Base-by-base conservation (phyloP, 2,329 filamentous ascomycete genomes). In the Aspergillus ibericus region DNA sequence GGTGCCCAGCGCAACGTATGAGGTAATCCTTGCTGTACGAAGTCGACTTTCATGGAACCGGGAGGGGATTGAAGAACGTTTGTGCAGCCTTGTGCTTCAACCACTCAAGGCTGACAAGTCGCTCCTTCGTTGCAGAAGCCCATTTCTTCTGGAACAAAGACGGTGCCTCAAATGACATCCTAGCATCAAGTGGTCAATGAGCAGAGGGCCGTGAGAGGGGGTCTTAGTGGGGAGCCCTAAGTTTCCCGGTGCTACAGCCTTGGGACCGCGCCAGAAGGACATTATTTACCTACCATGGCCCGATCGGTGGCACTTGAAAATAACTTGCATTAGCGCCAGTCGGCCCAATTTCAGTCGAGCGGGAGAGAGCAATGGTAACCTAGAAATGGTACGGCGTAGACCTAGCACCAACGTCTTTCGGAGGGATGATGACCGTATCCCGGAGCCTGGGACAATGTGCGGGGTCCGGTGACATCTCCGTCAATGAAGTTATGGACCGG, bases 281-380 rank as follows among this genome's bases (percentile, higher is more conserved):
- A 51, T 55, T 58, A 32, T 32, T n/a, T 8, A 29, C 9, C 29
- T 32, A 48, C 55, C 40, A 55, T 58, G 54, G 49, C 52, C 52
- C 58, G 59, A 62, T 63, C 59, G 40, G 61, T 63, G 56, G 59
- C 54, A 44, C 56, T 59, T 51, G 65, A 70, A 68, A 72, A 70
- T 67, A 74, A 72, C 67, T 65, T 73, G 72, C 72, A 74, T 75
- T 74, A 75, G 72, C 69, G 71, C 58, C 61, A 62, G 64, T 65
- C 66, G 66, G 68, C 64, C 66, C 63, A 59, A 32, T 16, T 58
- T 25, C 49, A 54, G 48, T 53, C 44, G 32, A 54, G 29, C 22
- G 50, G 46, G 49, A 53, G 27, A 16, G 25, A 53, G 49, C 49
- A 29, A 54, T 54, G 16, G 34, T 22, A 34, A 22, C 27, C 16